Evolutionary conservation across 2,329 filamentous ascomycete genomes (phyloP).

Genomic region (Bipolaris victoriae): DNA sequence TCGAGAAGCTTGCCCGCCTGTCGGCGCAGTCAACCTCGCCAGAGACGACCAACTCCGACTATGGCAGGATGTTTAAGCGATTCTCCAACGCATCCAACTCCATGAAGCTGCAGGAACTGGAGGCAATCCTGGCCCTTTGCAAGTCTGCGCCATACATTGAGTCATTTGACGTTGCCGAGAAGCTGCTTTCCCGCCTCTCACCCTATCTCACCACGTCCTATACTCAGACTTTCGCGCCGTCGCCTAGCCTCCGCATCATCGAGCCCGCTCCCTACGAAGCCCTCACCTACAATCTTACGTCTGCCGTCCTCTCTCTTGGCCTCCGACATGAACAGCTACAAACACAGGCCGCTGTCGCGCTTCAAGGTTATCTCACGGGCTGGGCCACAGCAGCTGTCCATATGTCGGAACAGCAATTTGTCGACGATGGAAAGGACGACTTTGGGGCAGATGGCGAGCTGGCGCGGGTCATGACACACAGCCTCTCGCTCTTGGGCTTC

Average conservation of each 20-base stretch:
- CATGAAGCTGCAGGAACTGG: slow-evolving; percentile 84
- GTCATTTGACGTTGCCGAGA: slow-evolving; percentile 73
- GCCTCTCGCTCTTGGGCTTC: slow-evolving; percentile 88
- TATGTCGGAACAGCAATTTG: slow-evolving; percentile 60
- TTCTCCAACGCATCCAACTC: slow-evolving; percentile 31
- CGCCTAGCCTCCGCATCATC: slow-evolving; percentile 81
- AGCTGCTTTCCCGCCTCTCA: slow-evolving; percentile 77
- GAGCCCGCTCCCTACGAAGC: slow-evolving; percentile 89
- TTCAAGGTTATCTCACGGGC: slow-evolving; percentile 74
- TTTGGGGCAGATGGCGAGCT: slow-evolving; percentile 57
- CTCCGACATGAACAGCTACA: slow-evolving; percentile 73
- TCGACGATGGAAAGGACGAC: slow-evolving; percentile 61
- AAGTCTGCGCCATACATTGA: slow-evolving; percentile 81
- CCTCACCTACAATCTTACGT: slow-evolving; percentile 77
- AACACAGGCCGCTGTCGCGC: slow-evolving; percentile 67
- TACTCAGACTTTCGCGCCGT: slow-evolving; percentile 75
- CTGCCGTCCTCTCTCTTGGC: slow-evolving; percentile 81
- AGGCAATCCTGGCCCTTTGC: slow-evolving; percentile 88
- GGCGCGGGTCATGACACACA: slow-evolving; percentile 73
- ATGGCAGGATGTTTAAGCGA: slow-evolving; percentile 52
- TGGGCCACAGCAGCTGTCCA: slow-evolving; percentile 68
- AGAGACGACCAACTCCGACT: slow-evolving; percentile 43
- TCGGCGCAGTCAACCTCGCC: slow-evolving; percentile 49
- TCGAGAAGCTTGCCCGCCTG: slow-evolving; percentile 58
- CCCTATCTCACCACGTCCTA: slow-evolving; percentile 88